Evolutionary conservation across 169 alveolate genomes (phyloP).

Genomic region (Blepharisma undulans): DNA sequence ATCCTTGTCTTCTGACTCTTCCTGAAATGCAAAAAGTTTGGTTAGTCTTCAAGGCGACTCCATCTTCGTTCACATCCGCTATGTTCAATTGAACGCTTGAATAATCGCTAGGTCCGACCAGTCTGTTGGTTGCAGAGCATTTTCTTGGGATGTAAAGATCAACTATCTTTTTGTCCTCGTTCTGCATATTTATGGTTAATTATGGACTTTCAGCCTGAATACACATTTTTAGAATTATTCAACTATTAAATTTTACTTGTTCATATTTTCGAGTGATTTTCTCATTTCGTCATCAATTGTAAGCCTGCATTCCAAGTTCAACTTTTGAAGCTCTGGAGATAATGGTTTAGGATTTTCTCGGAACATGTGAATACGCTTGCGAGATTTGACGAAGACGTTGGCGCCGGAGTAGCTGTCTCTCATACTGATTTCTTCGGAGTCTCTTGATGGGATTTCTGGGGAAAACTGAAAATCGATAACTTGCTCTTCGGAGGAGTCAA

Average conservation of each 20-base stretch:
- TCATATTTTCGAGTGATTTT: not conserved
- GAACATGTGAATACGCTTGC: not conserved
- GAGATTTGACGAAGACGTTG: not conserved
- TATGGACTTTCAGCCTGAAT: not conserved
- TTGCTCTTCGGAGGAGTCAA: not conserved
- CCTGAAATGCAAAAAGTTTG: slow-evolving; percentile 90
- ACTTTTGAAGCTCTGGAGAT: not conserved
- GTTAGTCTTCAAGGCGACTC: slow-evolving; percentile 84
- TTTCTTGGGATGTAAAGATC: slow-evolving; percentile 95
- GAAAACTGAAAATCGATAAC: not conserved
- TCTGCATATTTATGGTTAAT: slow-evolving; percentile 61
- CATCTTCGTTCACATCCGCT: slow-evolving; percentile 88
- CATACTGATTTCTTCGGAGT: not conserved
- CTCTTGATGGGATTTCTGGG: not conserved
- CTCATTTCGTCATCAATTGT: not conserved
- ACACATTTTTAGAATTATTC: not conserved
- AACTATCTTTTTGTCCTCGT: slow-evolving; percentile 91
- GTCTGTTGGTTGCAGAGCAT: slow-evolving; percentile 94
- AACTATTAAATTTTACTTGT: not conserved
- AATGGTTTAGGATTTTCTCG: not conserved
- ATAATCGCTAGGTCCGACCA: slow-evolving; percentile 91
- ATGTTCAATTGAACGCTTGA: slow-evolving; percentile 93
- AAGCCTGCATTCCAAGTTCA: not conserved
- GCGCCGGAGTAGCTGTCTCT: not conserved
- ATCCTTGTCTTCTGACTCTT: slow-evolving; percentile 91